Evolutionary conservation across 75 land plant genomes (phyloP).

Genomic region (Sequoia sempervirens): DNA sequence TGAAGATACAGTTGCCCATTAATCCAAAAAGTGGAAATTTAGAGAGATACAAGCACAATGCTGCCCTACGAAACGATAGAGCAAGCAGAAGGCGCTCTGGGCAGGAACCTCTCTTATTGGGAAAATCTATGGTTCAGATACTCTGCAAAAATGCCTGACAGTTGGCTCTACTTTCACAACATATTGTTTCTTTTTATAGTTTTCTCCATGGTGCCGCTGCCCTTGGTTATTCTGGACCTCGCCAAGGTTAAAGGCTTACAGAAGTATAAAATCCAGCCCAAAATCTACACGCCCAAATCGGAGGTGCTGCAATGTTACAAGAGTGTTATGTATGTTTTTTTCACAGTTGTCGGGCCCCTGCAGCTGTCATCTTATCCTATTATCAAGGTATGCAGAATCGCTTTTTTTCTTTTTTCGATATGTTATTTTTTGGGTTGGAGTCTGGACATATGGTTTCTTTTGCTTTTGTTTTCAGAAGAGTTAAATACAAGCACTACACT

Average conservation of each 20-base stretch:
- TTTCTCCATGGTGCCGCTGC: constrained; percentile 68
- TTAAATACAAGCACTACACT: neutral
- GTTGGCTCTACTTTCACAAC: constrained; percentile 71
- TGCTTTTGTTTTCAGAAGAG: neutral
- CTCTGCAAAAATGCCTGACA: constrained; percentile 62
- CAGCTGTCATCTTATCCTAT: constrained; percentile 77
- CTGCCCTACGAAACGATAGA: constrained; percentile 51
- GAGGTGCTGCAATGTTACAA: constrained; percentile 64
- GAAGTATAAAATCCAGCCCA: constrained; percentile 80
- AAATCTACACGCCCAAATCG: constrained; percentile 30
- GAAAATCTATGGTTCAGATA: constrained; percentile 75
- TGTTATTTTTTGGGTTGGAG: neutral
- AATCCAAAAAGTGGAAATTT: neutral
- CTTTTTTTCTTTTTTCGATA: neutral
- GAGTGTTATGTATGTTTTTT: constrained; percentile 56
- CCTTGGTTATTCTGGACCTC: constrained; percentile 48
- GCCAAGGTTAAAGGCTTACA: constrained; percentile 9
- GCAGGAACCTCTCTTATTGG: constrained; percentile 44
- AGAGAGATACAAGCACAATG: constrained; percentile 24
- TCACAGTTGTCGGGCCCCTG: constrained; percentile 76
- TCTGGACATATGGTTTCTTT: neutral
- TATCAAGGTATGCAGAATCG: constrained; percentile 43
- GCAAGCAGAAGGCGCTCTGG: constrained; percentile 59
- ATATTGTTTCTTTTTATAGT: constrained; percentile 57
- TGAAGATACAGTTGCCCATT: neutral